phyloP scores from a whole-genome alignment of 2,329 filamentous ascomycete genomes.

The Sporothrix globosa region DNA sequence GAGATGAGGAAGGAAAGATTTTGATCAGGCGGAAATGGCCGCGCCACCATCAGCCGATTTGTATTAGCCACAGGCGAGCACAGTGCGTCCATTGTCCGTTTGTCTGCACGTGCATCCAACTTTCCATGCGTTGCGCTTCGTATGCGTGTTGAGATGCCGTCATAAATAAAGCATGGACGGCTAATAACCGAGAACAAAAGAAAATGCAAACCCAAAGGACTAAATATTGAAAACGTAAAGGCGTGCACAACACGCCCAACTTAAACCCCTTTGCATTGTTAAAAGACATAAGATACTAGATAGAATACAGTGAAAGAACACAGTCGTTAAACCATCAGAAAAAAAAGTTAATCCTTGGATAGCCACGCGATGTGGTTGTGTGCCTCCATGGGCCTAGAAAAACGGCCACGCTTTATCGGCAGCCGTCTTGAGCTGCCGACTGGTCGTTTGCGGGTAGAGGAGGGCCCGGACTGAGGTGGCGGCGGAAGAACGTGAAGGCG shows the following conservation, averaged over 20 bases:
- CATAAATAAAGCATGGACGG: conserved; percentile 9
- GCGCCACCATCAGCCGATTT: not conserved
- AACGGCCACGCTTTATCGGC: not conserved
- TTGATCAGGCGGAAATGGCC: not conserved
- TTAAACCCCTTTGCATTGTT: conserved; percentile 8
- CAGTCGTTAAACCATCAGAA: not conserved
- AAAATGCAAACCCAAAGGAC: not conserved
- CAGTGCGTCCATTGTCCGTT: not conserved
- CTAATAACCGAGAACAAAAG: not conserved
- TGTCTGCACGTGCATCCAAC: not conserved
- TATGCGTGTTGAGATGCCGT: conserved; percentile 15
- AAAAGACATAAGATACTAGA: not conserved
- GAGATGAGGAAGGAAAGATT: not conserved
- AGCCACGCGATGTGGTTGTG: not conserved
- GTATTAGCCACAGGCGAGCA: not conserved
- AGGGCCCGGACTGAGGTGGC: conserved; percentile 53
- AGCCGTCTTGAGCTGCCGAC: conserved; percentile 2
- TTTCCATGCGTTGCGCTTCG: not conserved
- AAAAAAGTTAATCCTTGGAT: not conserved
- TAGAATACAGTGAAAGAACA: conserved; percentile 13
- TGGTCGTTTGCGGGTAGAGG: conserved; percentile 38
- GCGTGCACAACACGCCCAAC: conserved; percentile 15
- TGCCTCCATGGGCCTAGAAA: not conserved
- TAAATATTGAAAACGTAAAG: conserved; percentile 7
- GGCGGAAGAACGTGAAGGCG: conserved; percentile 59